Conservation (phyloP, 352 stramenopile genomes). For the Phytophthora sp. region DNA sequence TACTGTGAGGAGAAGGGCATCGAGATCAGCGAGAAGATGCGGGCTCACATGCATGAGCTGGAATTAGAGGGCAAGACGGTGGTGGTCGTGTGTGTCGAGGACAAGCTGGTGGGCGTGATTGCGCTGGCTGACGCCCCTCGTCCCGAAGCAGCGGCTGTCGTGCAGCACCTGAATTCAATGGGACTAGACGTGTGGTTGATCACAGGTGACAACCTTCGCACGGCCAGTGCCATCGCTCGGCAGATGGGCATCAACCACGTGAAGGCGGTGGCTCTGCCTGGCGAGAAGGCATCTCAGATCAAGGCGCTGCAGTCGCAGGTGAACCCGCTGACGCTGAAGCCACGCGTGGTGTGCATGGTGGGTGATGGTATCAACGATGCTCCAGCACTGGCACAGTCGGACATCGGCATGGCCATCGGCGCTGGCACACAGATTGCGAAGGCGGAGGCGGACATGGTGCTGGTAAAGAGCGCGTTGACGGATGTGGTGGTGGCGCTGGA, state of each 20-base stretch:
- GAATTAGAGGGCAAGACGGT: slow-evolving; percentile 89
- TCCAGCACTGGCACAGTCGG: slow-evolving; percentile 90
- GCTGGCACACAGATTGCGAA: slow-evolving; percentile 92
- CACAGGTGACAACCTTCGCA: slow-evolving; percentile 93
- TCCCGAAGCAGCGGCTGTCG: slow-evolving; percentile 72
- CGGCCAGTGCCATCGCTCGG: slow-evolving; percentile 87
- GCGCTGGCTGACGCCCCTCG: slow-evolving; percentile 78
- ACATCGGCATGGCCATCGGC: slow-evolving; percentile 93
- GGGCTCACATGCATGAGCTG: slow-evolving; percentile 79
- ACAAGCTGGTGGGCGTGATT: slow-evolving; percentile 76
- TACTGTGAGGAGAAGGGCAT: slow-evolving; percentile 85
- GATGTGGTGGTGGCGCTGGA: slow-evolving; percentile 88
- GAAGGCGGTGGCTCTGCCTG: slow-evolving; percentile 89
- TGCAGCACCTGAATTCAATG: slow-evolving; percentile 82
- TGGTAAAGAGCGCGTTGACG: slow-evolving; percentile 85
- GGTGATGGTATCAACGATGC: slow-evolving; percentile 97
- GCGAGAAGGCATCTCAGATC: slow-evolving; percentile 95
- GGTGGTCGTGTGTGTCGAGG: slow-evolving; percentile 77
- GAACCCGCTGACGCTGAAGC: slow-evolving; percentile 72
- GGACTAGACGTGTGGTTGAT: slow-evolving; percentile 88
- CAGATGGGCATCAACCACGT: slow-evolving; percentile 91
- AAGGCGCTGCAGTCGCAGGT: slow-evolving; percentile 77
- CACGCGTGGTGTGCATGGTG: slow-evolving; percentile 91
- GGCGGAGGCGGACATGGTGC: slow-evolving; percentile 87
- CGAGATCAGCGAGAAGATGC: slow-evolving; percentile 60